Evolutionary conservation across 2,329 filamentous ascomycete genomes (phyloP), one percentile per base, ranked within the genome.

Genomic region (Ophiostoma tasmaniense): DNA sequence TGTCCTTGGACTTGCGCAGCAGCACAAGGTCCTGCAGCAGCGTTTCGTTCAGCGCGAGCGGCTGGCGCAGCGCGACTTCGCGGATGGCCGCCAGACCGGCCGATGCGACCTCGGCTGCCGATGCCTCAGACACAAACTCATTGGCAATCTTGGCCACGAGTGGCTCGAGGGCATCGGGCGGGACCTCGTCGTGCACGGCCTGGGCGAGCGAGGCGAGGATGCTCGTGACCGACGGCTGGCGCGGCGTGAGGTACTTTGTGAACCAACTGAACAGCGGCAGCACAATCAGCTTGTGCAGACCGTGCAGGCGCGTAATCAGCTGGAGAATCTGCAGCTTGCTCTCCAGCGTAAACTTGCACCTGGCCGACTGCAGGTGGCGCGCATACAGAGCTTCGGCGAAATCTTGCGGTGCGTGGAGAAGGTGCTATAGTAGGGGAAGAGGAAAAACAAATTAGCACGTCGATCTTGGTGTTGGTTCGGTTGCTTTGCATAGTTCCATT

Each of bases 1-100:
- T 99, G 76, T 99, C 95, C 77, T 99, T 99, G 76, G 92, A 96
- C 82, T 96, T 97, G 71, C 92, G 87, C 80, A 99, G 98, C 82
- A 95, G 90, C 11, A 98, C 93, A 67, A 99, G 81, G 82, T 99
- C 95, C 78, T 99, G 94, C 37, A 99, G 81, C n/a, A 99, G 81
- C 0, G 93, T 97, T 73, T 98, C 93, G 67, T 88, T 93, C 91
- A 99, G 98, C 6, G 93, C 93, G n/a, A 98, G 82, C 1, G 95
- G 94, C 76, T 99, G 95, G 72, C 95, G 86, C 2, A 89, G 90
- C 78, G 94, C 97, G 33, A 99, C 91, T 76, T 99, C 95, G 66
- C 95, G 88, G 73, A 99, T 98, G 17, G 93, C 90, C 77, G 98
- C 97, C 68, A 99, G 83, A 75, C 72, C 95, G 4, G 95, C 94